Evolutionary conservation across 192 early-diverging fungal genomes (phyloP), one percentile per base, ranked within the genome.

Genomic region (Rhizoclosmatium sp.): DNA sequence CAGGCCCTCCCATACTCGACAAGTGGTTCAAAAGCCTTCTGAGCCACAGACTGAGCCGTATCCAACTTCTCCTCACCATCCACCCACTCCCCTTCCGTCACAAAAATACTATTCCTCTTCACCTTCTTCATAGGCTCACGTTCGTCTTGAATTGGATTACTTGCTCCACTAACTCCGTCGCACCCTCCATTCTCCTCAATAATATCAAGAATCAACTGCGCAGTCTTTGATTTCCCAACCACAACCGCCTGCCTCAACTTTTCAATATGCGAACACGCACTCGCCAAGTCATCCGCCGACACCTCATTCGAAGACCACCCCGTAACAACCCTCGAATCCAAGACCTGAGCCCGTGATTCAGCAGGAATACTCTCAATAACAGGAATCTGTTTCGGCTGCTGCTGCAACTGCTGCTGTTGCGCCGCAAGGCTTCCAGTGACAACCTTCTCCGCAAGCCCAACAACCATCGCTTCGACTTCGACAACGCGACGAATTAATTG

Each of bases 151-250:
- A 31, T 31, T 31, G 31, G 31, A 31, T 31, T 31, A 31, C 31
- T 31, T 31, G 31, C 31, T 31, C 31, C 31, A 31, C 31, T 31
- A 31, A 31, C 51, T 12, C 51, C 51, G 5, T 54, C 16, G 1
- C 60, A 62, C 5, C 60, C 60, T 0, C 60, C 60, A 62, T 62
- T 62, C 60, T 62, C 14, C 23, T 62, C 5, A 62, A 62, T 62
- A 62, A 62, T 40, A 7, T 62, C 7, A 62, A 62, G 60, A 62
- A 62, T 23, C 19, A 62, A 31, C 21, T 62, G 21, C 9, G 60
- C 60, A 7, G 60, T 62, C 7, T 62, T 19, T 40, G 60, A 62
- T 1, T 62, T 62, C 21, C 60, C 60, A 40, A 23, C 7, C 60
- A 40, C 5, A 19, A 62, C 60, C 9, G 60, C 60, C 23, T 62